phyloP scores from a whole-genome alignment of 108 stramenopile genomes.

The Skeletonema costatum region DNA sequence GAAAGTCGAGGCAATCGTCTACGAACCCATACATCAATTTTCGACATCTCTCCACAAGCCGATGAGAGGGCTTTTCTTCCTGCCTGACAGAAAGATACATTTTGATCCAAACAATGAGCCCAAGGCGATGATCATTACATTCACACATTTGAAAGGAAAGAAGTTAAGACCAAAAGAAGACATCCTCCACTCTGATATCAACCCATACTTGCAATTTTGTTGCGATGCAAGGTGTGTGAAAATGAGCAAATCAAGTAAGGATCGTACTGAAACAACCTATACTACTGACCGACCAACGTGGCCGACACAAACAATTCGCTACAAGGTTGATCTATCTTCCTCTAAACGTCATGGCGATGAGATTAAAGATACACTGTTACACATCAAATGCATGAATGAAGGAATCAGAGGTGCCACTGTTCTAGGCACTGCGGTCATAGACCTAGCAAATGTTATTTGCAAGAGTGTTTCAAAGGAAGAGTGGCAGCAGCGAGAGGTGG shows the following conservation, averaged over 20 bases:
- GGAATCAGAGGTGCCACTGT: not conserved
- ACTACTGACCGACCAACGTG: not conserved
- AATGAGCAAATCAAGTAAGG: not conserved
- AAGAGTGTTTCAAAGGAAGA: not conserved
- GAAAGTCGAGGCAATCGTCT: slow-evolving; percentile 49
- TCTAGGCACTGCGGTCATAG: not conserved
- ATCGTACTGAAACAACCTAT: not conserved
- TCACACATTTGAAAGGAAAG: not conserved
- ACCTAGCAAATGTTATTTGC: not conserved
- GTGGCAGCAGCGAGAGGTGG: not conserved
- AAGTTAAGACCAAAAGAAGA: not conserved
- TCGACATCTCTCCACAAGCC: slow-evolving; percentile 86
- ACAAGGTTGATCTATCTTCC: not conserved
- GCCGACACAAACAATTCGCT: not conserved
- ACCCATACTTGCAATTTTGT: not conserved
- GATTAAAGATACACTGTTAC: not conserved
- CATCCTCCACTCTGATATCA: not conserved
- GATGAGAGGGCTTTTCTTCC: slow-evolving; percentile 58
- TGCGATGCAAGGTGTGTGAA: not conserved
- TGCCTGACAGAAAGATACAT: slow-evolving; percentile 11
- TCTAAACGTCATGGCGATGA: not conserved
- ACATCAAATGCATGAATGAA: not conserved
- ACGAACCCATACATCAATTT: slow-evolving; percentile 67
- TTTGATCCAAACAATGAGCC: not conserved
- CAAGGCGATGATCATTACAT: not conserved